Evolutionary conservation across 768 basidiomycete genomes (phyloP), one percentile per base, ranked within the genome.

Genomic region (Rhodocollybia butyracea): DNA sequence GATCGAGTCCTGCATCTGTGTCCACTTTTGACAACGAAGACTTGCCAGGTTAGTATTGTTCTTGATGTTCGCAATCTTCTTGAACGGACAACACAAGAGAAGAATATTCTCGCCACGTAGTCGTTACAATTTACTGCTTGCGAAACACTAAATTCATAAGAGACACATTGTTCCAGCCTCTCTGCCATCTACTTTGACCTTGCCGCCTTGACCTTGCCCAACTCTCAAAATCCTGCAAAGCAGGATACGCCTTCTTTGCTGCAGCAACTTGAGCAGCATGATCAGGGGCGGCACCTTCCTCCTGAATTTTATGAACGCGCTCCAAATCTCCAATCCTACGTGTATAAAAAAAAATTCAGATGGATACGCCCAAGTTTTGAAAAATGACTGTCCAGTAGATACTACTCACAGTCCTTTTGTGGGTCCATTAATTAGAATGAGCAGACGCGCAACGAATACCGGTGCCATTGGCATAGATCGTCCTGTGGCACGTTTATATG

Each of bases 361-460:
- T 43, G 21, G 8, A 8, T 8, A 43, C 8, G n/a, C 19, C 10
- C 22, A 43, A 17, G 22, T 8, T 7, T 7, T 8, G 42, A 43
- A 43, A 43, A 43, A 21, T 10, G 21, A n/a, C 10, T 17, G 42
- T 19, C n/a, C n/a, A n/a, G n/a, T n/a, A n/a, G n/a, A n/a, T n/a
- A n/a, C n/a, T 36, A 46, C 45, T 46, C 10, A 46, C 45, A 46
- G 45, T 7, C n/a, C 8, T 30, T 48, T 54, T 10, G 57, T 58
- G 17, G 57, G 54, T 17, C 47, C 32, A 38, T 64, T 64, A 39
- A 61, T 29, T 5, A 24, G n/a, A 27, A 60, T 15, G 11, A 64
- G 7, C 3, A 56, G 6, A 8, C 13, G 24, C 38, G 26, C n/a
- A n/a, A n/a, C n/a, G n/a, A n/a, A n/a, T n/a, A n/a, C n/a, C n/a